Conservation (phyloP, 164 flowering plant species). For the Cinnamomum micranthum region DNA sequence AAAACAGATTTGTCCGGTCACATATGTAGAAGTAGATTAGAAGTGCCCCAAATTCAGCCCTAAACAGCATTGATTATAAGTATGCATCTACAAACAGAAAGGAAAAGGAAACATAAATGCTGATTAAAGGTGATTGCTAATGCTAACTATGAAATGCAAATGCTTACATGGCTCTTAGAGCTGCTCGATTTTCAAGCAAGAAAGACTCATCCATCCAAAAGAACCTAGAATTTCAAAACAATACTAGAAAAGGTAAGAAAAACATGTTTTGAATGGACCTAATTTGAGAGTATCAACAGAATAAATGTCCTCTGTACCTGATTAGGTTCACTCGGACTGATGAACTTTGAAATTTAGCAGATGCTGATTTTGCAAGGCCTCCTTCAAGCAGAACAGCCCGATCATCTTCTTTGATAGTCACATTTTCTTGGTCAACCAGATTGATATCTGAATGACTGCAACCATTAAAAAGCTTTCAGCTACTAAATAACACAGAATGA, state of each 20-base stretch:
- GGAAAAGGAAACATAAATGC: not conserved
- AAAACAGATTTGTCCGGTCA: slow-evolving; percentile 78
- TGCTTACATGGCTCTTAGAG: slow-evolving; percentile 80
- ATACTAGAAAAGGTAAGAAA: not conserved
- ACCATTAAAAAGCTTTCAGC: not conserved
- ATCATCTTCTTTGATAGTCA: slow-evolving; percentile 73
- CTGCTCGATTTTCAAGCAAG: slow-evolving; percentile 77
- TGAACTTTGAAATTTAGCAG: slow-evolving; percentile 53
- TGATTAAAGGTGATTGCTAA: not conserved
- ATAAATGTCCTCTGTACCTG: slow-evolving; percentile 37
- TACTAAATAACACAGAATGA: no score
- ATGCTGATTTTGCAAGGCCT: slow-evolving; percentile 79
- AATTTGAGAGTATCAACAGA: not conserved
- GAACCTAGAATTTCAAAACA: slow-evolving; percentile 45
- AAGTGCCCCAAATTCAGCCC: slow-evolving; percentile 88
- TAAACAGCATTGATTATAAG: slow-evolving; percentile 22
- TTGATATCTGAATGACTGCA: slow-evolving; percentile 90
- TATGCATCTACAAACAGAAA: no score
- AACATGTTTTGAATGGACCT: no score
- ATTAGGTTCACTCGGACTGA: slow-evolving; percentile 64
- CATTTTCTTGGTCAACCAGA: slow-evolving; percentile 62
- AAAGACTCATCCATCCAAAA: slow-evolving; percentile 79
- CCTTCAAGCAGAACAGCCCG: slow-evolving; percentile 83
- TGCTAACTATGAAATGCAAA: not conserved
- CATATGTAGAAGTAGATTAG: slow-evolving; percentile 71